Base-by-base conservation (phyloP, 1,139 yeast species). In the Sugiyamaella pinicola region DNA sequence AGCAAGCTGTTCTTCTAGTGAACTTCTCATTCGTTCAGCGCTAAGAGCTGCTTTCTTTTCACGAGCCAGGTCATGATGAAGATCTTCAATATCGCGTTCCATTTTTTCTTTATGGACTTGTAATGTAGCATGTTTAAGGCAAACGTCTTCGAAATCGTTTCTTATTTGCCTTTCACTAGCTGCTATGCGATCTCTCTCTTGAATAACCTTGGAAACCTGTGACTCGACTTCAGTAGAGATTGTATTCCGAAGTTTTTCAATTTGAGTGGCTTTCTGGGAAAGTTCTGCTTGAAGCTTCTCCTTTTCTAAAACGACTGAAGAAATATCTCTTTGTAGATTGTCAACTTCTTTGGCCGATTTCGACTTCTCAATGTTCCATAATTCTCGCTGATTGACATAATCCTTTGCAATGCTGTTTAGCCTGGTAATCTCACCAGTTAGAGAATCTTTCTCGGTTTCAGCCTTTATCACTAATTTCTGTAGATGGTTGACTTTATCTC, bases 51-150 rank as follows among this genome's bases (percentile, higher is more conserved):
- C 56, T 54, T 62, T 64, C 52, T 64, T 62, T 47, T 63, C 69
- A 12, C 66, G 58, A 13, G 65, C 57, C 21, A 65, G 57, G 42
- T 68, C 71, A 26, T 62, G 64, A 38, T 64, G 60, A 42, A 89
- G 85, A 64, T 82, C 73, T 69, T 88, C 96, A 52, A 88, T 77
- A 73, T 87, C 96, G 71, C 95, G 80, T 63, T 81, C 80, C 68
- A 88, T 78, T 72, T 87, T 88, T 69, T 87, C 95, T 47, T 61
- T 62, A 41, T 66, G 68, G 38, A 61, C 58, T 43, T 60, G 56
- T 28, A 60, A 49, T 3, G 67, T 61, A 10, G 57, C 60, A 44
- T 59, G 56, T 43, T 63, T 57, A 8, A 58, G 55, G 22, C 51
- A 55, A 26, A 64, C 54, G 17, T 57, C 61, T 33, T 66, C 67